phyloP scores from a whole-genome alignment of 345 rosid genomes.

The Draba incana region DNA sequence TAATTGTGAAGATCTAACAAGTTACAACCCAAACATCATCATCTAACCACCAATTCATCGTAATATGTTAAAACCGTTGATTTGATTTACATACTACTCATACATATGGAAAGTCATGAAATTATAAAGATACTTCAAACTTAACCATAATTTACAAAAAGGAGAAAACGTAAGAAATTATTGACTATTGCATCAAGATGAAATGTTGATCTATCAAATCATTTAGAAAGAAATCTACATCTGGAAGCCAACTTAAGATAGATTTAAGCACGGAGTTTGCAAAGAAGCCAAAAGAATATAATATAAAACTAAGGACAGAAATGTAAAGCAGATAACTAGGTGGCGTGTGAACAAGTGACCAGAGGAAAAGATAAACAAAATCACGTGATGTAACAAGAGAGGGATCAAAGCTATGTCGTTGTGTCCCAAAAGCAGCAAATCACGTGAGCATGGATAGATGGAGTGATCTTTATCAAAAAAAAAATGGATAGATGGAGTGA shows the following conservation, averaged over 20 bases:
- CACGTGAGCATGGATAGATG: neutral
- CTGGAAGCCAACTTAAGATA: neutral
- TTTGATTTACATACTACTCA: neutral
- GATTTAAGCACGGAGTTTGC: neutral
- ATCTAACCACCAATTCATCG: neutral
- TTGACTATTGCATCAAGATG: neutral
- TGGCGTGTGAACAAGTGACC: neutral
- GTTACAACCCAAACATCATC: neutral
- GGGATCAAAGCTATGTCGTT: slow-evolving; percentile 3
- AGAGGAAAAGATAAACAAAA: neutral
- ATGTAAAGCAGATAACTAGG: neutral
- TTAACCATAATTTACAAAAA: too few relatives aligned
- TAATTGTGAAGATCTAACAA: neutral
- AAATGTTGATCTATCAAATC: neutral
- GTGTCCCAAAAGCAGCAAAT: neutral
- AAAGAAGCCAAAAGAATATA: too few relatives aligned
- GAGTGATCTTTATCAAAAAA: too few relatives aligned
- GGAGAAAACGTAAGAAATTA: too few relatives aligned
- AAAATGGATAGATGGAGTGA: neutral
- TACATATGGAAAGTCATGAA: neutral
- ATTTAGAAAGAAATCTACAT: neutral
- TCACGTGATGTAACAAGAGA: slow-evolving; percentile 24
- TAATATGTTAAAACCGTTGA: neutral
- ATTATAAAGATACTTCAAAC: too few relatives aligned
- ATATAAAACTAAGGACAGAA: neutral